Conservation (phyloP, 352 stramenopile genomes). For the Aphanomyces euteiches region DNA sequence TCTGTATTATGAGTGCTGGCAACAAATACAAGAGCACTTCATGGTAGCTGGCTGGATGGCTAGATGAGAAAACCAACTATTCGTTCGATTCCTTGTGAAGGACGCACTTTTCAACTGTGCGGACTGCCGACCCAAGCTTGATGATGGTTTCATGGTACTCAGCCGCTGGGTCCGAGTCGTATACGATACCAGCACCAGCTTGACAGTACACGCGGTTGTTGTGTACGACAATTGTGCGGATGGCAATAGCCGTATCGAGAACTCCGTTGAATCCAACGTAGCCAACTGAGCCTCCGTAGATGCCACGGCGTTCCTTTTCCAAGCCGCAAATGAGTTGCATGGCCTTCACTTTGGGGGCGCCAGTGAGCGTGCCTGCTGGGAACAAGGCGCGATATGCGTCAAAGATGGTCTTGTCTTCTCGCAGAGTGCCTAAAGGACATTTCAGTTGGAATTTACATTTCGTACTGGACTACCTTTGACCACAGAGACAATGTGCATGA, state of each 20-base stretch:
- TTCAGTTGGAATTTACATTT: no score
- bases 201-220: constrained; percentile 76
- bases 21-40: no score
- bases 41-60: no score
- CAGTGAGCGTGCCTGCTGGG: constrained; percentile 79
- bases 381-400: constrained; percentile 88
- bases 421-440: constrained; percentile 46
- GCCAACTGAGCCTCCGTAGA: constrained; percentile 85
- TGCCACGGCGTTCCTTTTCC: constrained; percentile 69
- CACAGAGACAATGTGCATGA: constrained; percentile 90
- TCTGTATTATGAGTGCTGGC: no score
- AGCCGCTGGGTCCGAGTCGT: constrained; percentile 79
- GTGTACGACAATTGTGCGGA: constrained; percentile 85
- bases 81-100: constrained; percentile 18
- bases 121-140: constrained; percentile 79
- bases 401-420: constrained; percentile 76
- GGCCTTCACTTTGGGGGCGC: constrained; percentile 85
- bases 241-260: constrained; percentile 85
- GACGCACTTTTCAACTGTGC: constrained; percentile 79
- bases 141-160: constrained; percentile 89
- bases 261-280: constrained; percentile 86
- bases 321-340: constrained; percentile 87
- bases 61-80: no score
- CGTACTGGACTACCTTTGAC: constrained; percentile 44
- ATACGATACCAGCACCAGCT: constrained; percentile 83